Evolutionary conservation across 495 filamentous ascomycete genomes (phyloP), one percentile per base, ranked within the genome.

Genomic region (Xylaria sp.): DNA sequence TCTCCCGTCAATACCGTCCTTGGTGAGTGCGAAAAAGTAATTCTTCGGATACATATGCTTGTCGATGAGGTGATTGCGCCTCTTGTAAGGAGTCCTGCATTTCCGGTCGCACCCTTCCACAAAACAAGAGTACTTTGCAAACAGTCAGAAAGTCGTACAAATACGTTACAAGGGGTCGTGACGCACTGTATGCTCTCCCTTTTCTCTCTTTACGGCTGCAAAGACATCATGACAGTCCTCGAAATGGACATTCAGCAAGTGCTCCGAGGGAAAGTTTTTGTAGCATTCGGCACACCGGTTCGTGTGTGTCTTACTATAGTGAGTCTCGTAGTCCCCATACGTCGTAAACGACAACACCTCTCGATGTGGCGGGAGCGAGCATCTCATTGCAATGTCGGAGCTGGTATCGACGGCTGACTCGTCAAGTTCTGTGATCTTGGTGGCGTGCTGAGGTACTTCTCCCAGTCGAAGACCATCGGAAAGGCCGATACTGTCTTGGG

Each of bases 21-120:
- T 92, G 0, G 97, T 90, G 40, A 98, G 88, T 29, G 88, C 89
- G 78, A 97, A 98, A 77, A 98, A 95, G 77, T 95, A 99, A 70
- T 93, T 92, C 81, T 88, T 90, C 6, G 95, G 96, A 79, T 96
- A 99, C 84, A 92, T 88, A 75, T 99, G 96, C 81, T 97, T 98
- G 79, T 97, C 95, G 69, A 95, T 93, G 31, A 97, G 81, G 81
- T 99, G 96, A 78, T 93, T 88, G 61, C 91, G 85, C 58, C 96
- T 88, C 79, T 97, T 99, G 72, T 92, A 87, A 5, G 92, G 90
- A 9, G 90, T 94, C 35, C 87, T 90, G 82, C 95, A 98, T 80
- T 94, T 90, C 69, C 91, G 85, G 58, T 97, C 94, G 76, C 96
- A 99, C 57, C 85, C 89, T 75, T 97, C 92, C 19, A 97, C 90